These are phyloP conservation scores for Ophiocytium majus DNA, from an alignment of 352 stramenopile genomes.

Conservation along the genomic window DNA sequence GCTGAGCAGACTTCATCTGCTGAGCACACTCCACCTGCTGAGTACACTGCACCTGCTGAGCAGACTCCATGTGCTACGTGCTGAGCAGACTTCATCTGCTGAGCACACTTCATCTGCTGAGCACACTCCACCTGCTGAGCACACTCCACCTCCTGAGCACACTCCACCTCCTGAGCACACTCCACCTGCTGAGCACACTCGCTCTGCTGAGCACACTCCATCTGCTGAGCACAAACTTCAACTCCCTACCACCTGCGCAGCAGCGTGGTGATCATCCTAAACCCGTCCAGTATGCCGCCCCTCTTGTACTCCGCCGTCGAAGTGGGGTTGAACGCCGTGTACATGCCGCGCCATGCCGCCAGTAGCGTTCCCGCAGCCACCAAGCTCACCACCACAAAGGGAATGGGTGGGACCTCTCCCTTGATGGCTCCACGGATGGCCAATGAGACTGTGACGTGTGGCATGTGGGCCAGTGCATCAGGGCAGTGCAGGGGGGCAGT, in stretches of 20 bases:
- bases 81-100: neutral
- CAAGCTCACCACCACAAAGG: constrained; percentile 43
- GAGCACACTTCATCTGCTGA: neutral
- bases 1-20: neutral
- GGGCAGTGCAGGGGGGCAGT: neutral
- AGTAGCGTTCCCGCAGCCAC: constrained; percentile 35
- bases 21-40: neutral
- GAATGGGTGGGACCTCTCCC: constrained; percentile 48
- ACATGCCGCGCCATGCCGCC: constrained; percentile 37
- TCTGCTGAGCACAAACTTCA: neutral
- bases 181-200: neutral
- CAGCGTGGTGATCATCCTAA: constrained; percentile 56
- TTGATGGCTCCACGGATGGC: constrained; percentile 19
- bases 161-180: neutral
- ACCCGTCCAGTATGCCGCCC: constrained; percentile 50
- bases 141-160: neutral
- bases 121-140: neutral
- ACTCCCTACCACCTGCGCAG: constrained; percentile 41
- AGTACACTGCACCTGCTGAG: neutral
- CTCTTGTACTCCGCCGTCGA: constrained; percentile 40
- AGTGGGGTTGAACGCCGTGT: constrained; percentile 37
- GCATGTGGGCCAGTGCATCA: neutral
- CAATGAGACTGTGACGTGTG: neutral
- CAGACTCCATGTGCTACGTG: neutral
- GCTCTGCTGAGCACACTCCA: neutral